Conservation (phyloP, 2,329 filamentous ascomycete genomes). For the Fusarium sp. region DNA sequence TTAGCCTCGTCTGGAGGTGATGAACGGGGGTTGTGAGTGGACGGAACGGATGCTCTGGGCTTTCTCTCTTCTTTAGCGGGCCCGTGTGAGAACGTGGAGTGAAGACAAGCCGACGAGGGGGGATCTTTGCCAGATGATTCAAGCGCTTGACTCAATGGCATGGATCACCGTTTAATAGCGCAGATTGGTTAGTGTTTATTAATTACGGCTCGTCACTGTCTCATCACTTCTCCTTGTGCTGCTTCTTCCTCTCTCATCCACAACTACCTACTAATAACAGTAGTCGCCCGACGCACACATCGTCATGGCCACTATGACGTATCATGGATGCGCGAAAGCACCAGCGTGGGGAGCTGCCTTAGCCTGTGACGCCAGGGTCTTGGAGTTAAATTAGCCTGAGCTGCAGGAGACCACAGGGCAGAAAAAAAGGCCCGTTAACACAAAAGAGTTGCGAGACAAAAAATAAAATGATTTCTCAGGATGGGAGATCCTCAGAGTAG, state of each 20-base stretch:
- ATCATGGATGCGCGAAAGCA: neutral
- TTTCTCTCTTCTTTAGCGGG: constrained; percentile 20
- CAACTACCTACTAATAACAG: neutral
- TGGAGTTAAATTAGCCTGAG: constrained; percentile 22
- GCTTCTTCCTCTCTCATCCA: neutral
- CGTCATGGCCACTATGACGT: constrained; percentile 40
- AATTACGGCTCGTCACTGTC: constrained; percentile 18
- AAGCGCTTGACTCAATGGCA: constrained; percentile 19
- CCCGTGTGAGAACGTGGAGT: constrained; percentile 24
- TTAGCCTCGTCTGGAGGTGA: constrained; percentile 30
- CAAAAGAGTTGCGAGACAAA: neutral
- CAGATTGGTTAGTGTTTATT: constrained; percentile 10
- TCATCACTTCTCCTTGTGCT: constrained; percentile 1
- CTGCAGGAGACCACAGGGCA: constrained; percentile 11
- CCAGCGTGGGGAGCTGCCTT: constrained; percentile 18
- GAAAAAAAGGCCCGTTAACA: neutral
- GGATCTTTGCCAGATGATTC: constrained; percentile 11
- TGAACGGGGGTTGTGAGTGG: constrained; percentile 27
- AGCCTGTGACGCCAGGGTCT: constrained; percentile 30
- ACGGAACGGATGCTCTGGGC: neutral
- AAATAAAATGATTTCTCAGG: neutral
- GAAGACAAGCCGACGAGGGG: neutral
- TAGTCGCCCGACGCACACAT: constrained; percentile 12
- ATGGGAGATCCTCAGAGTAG: neutral
- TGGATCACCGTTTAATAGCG: constrained; percentile 28